These are phyloP conservation scores for Hanseniaspora jakobsenii DNA, from an alignment of 805 yeast genomes.

Conservation along the genomic window DNA sequence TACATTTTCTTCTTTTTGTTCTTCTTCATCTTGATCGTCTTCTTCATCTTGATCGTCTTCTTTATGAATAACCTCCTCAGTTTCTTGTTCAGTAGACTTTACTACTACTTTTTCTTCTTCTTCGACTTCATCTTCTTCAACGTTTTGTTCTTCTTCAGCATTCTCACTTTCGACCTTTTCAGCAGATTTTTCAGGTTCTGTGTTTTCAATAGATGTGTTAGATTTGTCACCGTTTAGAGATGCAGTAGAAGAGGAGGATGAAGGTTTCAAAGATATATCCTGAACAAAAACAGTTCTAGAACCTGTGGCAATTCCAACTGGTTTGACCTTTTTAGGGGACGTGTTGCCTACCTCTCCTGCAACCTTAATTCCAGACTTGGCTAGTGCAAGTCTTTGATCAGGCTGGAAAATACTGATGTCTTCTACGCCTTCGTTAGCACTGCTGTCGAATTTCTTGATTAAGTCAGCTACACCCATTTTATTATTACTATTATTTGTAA, in stretches of 20 bases:
- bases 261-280: too few relatives aligned
- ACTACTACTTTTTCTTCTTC: constrained; percentile 4
- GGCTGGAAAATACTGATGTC: constrained; percentile 14
- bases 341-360: background rate
- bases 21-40: constrained; percentile 14
- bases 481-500: background rate
- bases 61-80: too few relatives aligned
- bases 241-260: too few relatives aligned
- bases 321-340: background rate
- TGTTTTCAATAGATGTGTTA: constrained; percentile 13
- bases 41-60: constrained; percentile 13
- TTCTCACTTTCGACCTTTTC: constrained; percentile 10
- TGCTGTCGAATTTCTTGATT: constrained; percentile 28
- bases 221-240: background rate
- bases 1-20: constrained; percentile 9
- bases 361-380: constrained; percentile 14
- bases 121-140: constrained; percentile 7
- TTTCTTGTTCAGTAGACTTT: constrained; percentile 2
- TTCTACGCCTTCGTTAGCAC: background rate
- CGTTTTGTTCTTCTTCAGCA: background rate
- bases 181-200: constrained; percentile 7
- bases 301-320: constrained; percentile 10
- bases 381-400: constrained; percentile 13
- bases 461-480: constrained; percentile 31
- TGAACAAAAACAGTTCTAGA: constrained; percentile 11